These are phyloP conservation scores for Mycotypha africana DNA, from an alignment of 371 early-diverging fungal genomes.

Conservation along the genomic window DNA sequence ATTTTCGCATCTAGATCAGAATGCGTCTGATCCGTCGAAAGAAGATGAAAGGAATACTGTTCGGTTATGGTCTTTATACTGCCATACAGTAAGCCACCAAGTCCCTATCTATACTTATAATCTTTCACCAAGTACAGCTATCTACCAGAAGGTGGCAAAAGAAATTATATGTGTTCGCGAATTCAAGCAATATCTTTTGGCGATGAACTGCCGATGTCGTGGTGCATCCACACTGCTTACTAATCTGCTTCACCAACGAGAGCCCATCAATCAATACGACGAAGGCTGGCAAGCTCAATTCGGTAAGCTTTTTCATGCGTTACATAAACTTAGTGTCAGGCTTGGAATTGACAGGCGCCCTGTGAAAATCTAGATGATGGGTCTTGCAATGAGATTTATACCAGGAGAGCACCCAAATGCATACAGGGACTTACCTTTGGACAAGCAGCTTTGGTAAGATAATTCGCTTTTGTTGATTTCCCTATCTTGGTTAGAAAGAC, in stretches of 20 bases:
- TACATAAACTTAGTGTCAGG: no score
- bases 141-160: constrained; percentile 60
- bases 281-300: constrained; percentile 75
- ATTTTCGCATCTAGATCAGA: constrained; percentile 26
- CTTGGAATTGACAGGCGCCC: no score
- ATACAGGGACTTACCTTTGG: constrained; percentile 58
- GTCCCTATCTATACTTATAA: constrained; percentile 66
- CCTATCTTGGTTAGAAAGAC: no score
- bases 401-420: constrained; percentile 38
- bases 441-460: constrained; percentile 49
- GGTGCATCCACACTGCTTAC: constrained; percentile 65
- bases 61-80: constrained; percentile 62
- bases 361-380: constrained; percentile 46
- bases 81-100: constrained; percentile 37
- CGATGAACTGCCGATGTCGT: constrained; percentile 60
- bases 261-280: constrained; percentile 53
- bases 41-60: constrained; percentile 59
- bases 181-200: constrained; percentile 67
- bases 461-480: no score
- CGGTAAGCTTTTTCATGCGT: constrained; percentile 39
- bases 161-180: constrained; percentile 69
- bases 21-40: constrained; percentile 33
- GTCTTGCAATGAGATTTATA: constrained; percentile 66
- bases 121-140: constrained; percentile 60
- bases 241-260: constrained; percentile 61